Conservation (phyloP, 192 early-diverging fungal genomes). For the Umbelopsis vinacea region DNA sequence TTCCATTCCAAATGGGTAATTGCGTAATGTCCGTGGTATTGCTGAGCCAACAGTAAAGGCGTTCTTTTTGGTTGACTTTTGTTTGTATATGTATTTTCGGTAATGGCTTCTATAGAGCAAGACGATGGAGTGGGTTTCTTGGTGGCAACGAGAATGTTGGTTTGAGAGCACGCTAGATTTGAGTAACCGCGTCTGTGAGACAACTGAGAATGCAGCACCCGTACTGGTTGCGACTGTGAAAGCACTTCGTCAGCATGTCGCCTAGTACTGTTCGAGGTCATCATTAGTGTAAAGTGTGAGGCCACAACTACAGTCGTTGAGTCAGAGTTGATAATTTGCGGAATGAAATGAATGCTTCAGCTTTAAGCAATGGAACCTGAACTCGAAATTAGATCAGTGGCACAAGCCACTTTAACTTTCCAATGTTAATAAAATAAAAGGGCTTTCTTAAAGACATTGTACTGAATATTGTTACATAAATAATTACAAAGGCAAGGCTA, state of each 20-base stretch:
- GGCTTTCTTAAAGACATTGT: no score
- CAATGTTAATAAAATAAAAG: no score
- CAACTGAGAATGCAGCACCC: constrained; percentile 9
- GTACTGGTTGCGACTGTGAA: neutral
- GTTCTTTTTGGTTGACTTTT: constrained; percentile 1
- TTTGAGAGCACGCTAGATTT: constrained; percentile 18
- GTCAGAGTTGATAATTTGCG: neutral
- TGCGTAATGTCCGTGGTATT: constrained; percentile 32
- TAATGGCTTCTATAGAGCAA: constrained; percentile 4
- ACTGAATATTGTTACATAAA: constrained; percentile 3
- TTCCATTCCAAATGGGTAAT: constrained; percentile 44
- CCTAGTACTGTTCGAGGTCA: neutral
- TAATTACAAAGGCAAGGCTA: neutral
- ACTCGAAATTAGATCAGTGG: neutral
- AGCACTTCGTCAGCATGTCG: neutral
- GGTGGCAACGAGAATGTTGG: constrained; percentile 18
- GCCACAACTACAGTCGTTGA: neutral
- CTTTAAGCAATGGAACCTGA: no score
- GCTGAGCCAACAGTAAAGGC: constrained; percentile 25
- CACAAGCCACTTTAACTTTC: constrained; percentile 10
- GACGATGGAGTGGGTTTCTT: constrained; percentile 1
- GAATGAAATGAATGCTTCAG: neutral
- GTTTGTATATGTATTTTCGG: constrained; percentile 6
- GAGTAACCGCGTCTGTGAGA: constrained; percentile 14
- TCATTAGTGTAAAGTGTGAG: neutral